Evolutionary conservation across 768 basidiomycete genomes (phyloP).

Genomic region (Boletales sp.): DNA sequence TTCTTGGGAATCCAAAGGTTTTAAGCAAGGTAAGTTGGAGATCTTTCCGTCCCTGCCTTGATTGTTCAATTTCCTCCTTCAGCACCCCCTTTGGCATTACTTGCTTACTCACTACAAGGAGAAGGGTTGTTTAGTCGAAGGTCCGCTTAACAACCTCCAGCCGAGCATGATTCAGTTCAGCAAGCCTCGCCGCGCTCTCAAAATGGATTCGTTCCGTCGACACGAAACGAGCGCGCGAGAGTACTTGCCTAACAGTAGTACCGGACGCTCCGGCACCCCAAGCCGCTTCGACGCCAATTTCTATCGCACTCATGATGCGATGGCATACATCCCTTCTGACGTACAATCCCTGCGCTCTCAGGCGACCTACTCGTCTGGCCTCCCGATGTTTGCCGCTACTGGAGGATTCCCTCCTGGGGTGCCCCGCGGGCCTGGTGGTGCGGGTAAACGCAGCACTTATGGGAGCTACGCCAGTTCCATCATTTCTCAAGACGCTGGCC

Average conservation of each 20-base stretch:
- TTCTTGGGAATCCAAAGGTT: conserved; percentile 99
- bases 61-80: conserved; percentile 6
- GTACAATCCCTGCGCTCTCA: conserved; percentile 95
- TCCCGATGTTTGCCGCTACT: conserved; percentile 76
- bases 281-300: conserved; percentile 95
- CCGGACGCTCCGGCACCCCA: conserved; percentile 76
- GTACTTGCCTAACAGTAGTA: conserved; percentile 43
- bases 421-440: conserved; percentile 55
- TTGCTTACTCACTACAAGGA: conserved; percentile 99
- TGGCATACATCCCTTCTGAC: conserved; percentile 93
- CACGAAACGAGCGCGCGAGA: conserved; percentile 92
- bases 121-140: conserved; percentile 89
- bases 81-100: conserved; percentile 99
- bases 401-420: conserved; percentile 69
- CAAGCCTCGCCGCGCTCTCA: conserved; percentile 89
- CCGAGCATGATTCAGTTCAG: conserved; percentile 99
- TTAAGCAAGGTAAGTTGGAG: conserved; percentile 80
- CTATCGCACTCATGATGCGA: conserved; percentile 91
- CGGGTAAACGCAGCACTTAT: conserved; percentile 73
- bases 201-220: conserved; percentile 91
- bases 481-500: conserved; percentile 85
- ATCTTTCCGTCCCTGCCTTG: conserved; percentile 4
- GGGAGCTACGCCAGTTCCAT: conserved; percentile 86
- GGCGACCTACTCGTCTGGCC: conserved; percentile 89
- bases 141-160: conserved; percentile 93